Base-by-base conservation (phyloP, 2,329 filamentous ascomycete species). In the Sporothrix pallida region DNA sequence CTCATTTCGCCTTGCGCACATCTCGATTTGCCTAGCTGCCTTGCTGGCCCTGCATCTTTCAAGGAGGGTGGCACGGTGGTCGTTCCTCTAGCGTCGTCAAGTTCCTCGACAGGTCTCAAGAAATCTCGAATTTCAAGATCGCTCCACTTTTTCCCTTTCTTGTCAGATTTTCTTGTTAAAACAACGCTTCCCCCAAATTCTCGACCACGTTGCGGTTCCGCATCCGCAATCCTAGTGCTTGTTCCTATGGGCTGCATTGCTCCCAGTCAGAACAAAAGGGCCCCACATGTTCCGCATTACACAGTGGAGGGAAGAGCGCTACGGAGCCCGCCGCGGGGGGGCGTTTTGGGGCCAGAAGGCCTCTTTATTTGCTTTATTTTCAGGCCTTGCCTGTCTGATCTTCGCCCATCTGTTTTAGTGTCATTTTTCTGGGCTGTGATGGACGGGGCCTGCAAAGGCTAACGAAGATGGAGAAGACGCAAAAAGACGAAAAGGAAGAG, bases 121-220 rank as follows among this genome's bases (percentile, higher is more conserved):
- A 67, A 50, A 23, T 42, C 63, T 67, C 20, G 12, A 20, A 67
- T 17, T 46, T 23, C 54, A 58, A 26, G 31, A 63, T 65, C 58
- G 44, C 3, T 52, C 58, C 58, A 52, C 70, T 52, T 71, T 48
- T 54, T 54, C 37, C 15, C 46, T 50, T 31, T 52, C 4, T 37
- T 37, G 31, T 37, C 23, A 26, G 23, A 26, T 26, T 26, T 26
- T 26, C 23, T 26, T 26, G 23, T 26, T 26, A 26, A 26, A 26
- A 26, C 23, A 7, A 37, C 31, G 44, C 44, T 54, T 63, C 70
- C 46, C 67, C 56, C 70, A 63, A 63, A 63, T 50, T 60, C 42
- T 60, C 42, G 54, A 46, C 69, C 69, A 71, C 69, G 69, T 50
- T 71, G 69, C 69, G 69, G 69, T 71, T 71, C 69, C 69, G 69